A percentile compares a stretch with the other conserved stretches of the same genome.
Evolutionary conservation across 352 stramenopile species (phyloP).

Genomic region (Pythium guiyangense): DNA sequence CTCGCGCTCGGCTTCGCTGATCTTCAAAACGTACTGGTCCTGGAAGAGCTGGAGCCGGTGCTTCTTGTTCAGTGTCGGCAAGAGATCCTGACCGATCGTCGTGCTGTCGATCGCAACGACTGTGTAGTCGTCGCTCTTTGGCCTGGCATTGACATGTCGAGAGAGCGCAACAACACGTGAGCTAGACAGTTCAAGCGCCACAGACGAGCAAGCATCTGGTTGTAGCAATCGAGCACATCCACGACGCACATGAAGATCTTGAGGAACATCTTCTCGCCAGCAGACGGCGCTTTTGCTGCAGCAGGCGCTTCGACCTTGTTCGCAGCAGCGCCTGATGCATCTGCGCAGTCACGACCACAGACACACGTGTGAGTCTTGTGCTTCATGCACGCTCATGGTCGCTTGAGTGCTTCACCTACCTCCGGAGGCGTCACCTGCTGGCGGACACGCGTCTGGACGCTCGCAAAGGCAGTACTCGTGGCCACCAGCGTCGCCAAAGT

Average conservation of each 20-base stretch:
- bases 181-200: neutral
- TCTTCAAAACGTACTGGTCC: conserved; percentile 87
- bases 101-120: conserved; percentile 80
- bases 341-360: conserved; percentile 10
- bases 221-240: no score
- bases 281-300: conserved; percentile 35
- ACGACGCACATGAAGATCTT: conserved; percentile 83
- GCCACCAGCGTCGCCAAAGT: conserved; percentile 84
- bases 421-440: conserved; percentile 42
- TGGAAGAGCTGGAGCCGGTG: conserved; percentile 82
- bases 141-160: conserved; percentile 26
- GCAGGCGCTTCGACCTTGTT: conserved; percentile 28
- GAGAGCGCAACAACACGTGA: neutral
- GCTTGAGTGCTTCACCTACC: conserved; percentile 17
- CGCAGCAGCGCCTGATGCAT: conserved; percentile 4
- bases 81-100: conserved; percentile 72
- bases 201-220: no score
- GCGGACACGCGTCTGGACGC: conserved; percentile 76
- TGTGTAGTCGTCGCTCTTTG: conserved; percentile 87
- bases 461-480: conserved; percentile 88
- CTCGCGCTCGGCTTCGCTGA: conserved; percentile 79
- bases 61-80: conserved; percentile 87
- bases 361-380: neutral
- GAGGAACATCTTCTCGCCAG: conserved; percentile 76
- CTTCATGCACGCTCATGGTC: neutral